phyloP scores from a whole-genome alignment of 371 early-diverging fungal genomes.

The Haplosporangium sp. region DNA sequence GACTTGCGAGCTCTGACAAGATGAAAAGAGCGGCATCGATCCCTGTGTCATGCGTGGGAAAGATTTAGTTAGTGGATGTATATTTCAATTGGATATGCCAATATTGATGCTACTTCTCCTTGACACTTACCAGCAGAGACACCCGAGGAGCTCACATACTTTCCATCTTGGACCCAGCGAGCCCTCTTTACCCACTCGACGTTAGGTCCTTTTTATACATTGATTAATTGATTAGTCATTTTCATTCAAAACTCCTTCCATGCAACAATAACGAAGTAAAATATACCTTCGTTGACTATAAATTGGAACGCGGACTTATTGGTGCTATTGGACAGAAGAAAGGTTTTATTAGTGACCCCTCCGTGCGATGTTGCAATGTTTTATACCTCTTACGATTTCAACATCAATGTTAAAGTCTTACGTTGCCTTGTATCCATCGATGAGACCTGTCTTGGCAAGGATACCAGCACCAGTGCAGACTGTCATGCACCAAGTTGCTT shows the following conservation, averaged over 20 bases:
- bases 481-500: slow-evolving; percentile 42
- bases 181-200: slow-evolving; percentile 62
- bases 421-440: slow-evolving; percentile 59
- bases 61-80: background rate
- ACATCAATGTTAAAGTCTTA: slow-evolving; percentile 1
- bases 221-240: background rate
- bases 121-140: slow-evolving; percentile 58
- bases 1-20: slow-evolving; percentile 15
- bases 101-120: background rate
- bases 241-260: background rate
- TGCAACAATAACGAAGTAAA: background rate
- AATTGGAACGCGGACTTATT: slow-evolving; percentile 60
- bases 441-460: slow-evolving; percentile 59
- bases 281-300: slow-evolving; percentile 23
- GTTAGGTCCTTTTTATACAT: slow-evolving; percentile 37
- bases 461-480: slow-evolving; percentile 64
- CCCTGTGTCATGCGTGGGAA: background rate
- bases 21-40: slow-evolving; percentile 31
- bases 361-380: no score
- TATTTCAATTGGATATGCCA: background rate
- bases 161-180: slow-evolving; percentile 65
- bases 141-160: slow-evolving; percentile 60
- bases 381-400: no score
- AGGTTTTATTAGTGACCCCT: background rate
- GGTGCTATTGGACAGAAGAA: slow-evolving; percentile 21